Conservation (phyloP, 164 flowering plant species). For the Dillenia turbinata region DNA sequence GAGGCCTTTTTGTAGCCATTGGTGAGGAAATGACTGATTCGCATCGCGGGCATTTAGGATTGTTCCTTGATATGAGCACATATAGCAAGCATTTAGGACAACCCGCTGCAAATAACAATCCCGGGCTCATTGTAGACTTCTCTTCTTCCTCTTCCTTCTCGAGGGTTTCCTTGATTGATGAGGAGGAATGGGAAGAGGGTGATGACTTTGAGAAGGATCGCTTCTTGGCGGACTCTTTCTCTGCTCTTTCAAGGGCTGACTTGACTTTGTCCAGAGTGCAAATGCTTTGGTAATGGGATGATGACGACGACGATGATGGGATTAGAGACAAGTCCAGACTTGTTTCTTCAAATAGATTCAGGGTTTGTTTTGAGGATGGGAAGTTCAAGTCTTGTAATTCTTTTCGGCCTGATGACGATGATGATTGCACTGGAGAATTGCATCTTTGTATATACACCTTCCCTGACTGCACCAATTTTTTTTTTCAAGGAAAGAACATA, state of each 20-base stretch:
- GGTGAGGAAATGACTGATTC: conserved; percentile 43
- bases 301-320: conserved; percentile 10
- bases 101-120: conserved; percentile 45
- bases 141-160: conserved; percentile 2
- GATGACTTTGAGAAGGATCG: conserved; percentile 29
- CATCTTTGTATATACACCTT: conserved; percentile 63
- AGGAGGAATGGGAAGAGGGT: not conserved
- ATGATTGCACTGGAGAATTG: conserved; percentile 27
- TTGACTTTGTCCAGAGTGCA: conserved; percentile 93
- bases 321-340: conserved; percentile 19
- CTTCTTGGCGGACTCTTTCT: conserved; percentile 36
- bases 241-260: conserved; percentile 78
- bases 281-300: conserved; percentile 49
- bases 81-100: conserved; percentile 72
- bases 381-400: conserved; percentile 50
- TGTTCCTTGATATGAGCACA: conserved; percentile 52
- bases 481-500: not conserved
- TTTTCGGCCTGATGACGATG: conserved; percentile 19
- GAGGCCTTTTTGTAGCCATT: conserved; percentile 46
- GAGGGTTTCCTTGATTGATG: not conserved
- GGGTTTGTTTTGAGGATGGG: conserved; percentile 21
- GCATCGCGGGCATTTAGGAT: conserved; percentile 77
- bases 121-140: conserved; percentile 20
- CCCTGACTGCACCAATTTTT: conserved; percentile 49
- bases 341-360: conserved; percentile 18